phyloP scores from a whole-genome alignment of 345 rosid species.

The Moringa oleifera region DNA sequence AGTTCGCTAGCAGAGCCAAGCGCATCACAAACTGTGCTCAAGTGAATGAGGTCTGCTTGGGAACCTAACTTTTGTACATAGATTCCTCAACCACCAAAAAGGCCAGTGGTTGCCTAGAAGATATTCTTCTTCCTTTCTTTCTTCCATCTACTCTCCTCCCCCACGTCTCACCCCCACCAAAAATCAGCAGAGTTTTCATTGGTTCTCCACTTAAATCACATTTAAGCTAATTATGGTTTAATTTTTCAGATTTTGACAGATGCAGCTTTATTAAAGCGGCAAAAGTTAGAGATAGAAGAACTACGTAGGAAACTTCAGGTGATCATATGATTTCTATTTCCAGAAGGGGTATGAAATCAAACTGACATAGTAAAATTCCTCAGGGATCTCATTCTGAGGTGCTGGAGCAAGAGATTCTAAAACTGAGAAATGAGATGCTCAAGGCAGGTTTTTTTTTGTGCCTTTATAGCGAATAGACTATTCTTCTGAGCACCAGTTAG shows the following conservation, averaged over 20 bases:
- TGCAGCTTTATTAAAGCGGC: constrained; percentile 87
- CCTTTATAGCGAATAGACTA: constrained; percentile 5
- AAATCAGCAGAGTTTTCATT: neutral
- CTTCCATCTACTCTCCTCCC: neutral
- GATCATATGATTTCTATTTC: constrained; percentile 4
- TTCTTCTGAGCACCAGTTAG: constrained; percentile 6
- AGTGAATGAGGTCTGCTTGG: constrained; percentile 76
- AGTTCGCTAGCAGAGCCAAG: constrained; percentile 96
- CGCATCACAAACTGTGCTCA: constrained; percentile 89
- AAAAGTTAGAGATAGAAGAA: constrained; percentile 93
- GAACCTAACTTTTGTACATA: neutral
- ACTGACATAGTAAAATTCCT: constrained; percentile 15
- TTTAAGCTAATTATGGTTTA: constrained; percentile 23
- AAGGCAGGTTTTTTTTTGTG: constrained; percentile 40
- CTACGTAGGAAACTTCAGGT: constrained; percentile 83
- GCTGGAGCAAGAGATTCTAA: constrained; percentile 84
- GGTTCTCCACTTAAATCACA: neutral
- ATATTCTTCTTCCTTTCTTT: neutral
- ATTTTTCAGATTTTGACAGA: constrained; percentile 76
- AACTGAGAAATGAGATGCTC: constrained; percentile 84
- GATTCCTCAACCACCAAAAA: constrained; percentile 7
- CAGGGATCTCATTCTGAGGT: constrained; percentile 93
- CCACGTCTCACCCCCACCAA: too few relatives aligned
- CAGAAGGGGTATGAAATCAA: neutral
- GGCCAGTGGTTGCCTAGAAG: constrained; percentile 3